phyloP scores from a whole-genome alignment of 2,329 filamentous ascomycete genomes.

The Juglanconis oblonga region DNA sequence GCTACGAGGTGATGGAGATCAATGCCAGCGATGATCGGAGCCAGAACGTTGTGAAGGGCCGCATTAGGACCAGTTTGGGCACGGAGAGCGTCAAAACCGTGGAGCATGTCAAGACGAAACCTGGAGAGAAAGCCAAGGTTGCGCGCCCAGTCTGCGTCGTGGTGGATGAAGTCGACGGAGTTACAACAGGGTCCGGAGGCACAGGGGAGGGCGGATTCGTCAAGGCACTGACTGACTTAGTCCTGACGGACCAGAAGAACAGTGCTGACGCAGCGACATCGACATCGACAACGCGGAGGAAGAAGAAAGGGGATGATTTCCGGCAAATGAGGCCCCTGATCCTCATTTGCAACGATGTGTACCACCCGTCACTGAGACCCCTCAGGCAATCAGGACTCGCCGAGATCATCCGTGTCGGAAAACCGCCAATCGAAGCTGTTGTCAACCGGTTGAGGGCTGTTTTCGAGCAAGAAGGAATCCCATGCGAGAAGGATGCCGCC shows the following conservation, averaged over 20 bases:
- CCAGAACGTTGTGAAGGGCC: constrained; percentile 81
- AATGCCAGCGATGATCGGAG: constrained; percentile 97
- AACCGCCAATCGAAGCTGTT: constrained; percentile 82
- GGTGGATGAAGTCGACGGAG: constrained; percentile 95
- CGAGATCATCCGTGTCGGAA: constrained; percentile 88
- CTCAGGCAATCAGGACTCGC: constrained; percentile 81
- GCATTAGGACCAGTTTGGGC: constrained; percentile 86
- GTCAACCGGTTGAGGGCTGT: constrained; percentile 76
- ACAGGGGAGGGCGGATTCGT: constrained; percentile 92
- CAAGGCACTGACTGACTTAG: constrained; percentile 88
- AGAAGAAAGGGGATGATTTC: constrained; percentile 83
- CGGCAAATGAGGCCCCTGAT: constrained; percentile 83
- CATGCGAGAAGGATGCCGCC: constrained; percentile 84
- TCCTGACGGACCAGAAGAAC: constrained; percentile 84
- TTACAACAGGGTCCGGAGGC: constrained; percentile 73
- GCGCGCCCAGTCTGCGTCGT: constrained; percentile 89
- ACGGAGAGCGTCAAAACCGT: constrained; percentile 89
- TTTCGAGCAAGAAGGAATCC: constrained; percentile 85
- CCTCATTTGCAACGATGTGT: constrained; percentile 95
- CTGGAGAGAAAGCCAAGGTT: constrained; percentile 53
- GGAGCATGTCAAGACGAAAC: constrained; percentile 49
- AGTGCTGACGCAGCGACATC: constrained; percentile 27
- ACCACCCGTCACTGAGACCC: constrained; percentile 82
- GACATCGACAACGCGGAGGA: constrained; percentile 42
- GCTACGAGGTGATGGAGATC: constrained; percentile 95